Evolutionary conservation across 1,139 yeast genomes (phyloP).

Genomic region (Kurtzmaniella natalensis): DNA sequence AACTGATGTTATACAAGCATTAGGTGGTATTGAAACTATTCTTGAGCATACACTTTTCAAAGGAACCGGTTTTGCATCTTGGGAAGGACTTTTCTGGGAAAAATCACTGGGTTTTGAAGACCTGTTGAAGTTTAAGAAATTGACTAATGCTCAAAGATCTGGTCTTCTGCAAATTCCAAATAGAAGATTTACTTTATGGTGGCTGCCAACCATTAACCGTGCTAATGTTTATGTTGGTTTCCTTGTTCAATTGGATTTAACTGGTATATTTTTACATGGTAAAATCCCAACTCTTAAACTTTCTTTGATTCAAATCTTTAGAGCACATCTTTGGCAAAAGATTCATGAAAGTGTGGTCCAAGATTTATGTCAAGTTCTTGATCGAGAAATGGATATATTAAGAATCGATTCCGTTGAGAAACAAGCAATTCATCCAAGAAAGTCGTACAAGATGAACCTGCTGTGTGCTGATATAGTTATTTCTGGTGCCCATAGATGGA

Average conservation of each 20-base stretch:
- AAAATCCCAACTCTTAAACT: constrained; percentile 96
- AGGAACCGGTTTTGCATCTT: constrained; percentile 95
- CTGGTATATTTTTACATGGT: constrained; percentile 96
- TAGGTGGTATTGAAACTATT: constrained; percentile 96
- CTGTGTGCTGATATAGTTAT: constrained; percentile 89
- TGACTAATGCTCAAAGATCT: constrained; percentile 96
- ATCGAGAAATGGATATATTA: constrained; percentile 77
- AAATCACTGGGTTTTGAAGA: constrained; percentile 96
- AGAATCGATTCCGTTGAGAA: constrained; percentile 86
- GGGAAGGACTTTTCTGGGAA: constrained; percentile 99
- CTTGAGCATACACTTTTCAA: constrained; percentile 91
- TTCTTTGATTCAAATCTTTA: constrained; percentile 89
- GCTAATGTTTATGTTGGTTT: constrained; percentile 98
- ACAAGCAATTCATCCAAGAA: constrained; percentile 93
- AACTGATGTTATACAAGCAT: constrained; percentile 93
- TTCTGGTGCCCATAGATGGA: constrained; percentile 77
- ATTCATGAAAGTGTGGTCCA: constrained; percentile 94
- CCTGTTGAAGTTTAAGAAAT: constrained; percentile 85
- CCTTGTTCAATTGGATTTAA: constrained; percentile 89
- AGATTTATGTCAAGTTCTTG: constrained; percentile 89
- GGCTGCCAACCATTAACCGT: constrained; percentile 98
- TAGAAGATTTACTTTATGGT: constrained; percentile 96
- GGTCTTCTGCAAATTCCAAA: constrained; percentile 98
- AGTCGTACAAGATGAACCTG: constrained; percentile 95
- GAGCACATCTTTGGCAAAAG: constrained; percentile 99